Conservation (phyloP, 352 stramenopile species). For the Pythium utonaiense region DNA sequence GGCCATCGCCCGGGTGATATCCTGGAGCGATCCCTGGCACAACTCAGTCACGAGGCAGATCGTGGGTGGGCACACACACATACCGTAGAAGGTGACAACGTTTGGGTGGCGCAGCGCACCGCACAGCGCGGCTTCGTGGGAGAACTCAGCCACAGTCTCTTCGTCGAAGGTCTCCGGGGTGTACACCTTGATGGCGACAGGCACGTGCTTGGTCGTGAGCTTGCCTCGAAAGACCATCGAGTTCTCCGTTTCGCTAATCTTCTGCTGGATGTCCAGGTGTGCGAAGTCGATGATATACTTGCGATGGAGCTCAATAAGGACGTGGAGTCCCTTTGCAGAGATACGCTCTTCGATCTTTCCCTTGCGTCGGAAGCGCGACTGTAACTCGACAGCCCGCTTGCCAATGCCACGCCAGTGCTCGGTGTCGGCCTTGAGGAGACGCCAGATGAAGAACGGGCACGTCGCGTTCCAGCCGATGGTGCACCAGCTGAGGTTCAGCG, state of each 20-base stretch:
- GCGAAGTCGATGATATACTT: conserved; percentile 84
- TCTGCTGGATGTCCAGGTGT: conserved; percentile 61
- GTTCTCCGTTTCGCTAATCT: conserved; percentile 76
- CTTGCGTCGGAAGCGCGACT: conserved; percentile 26
- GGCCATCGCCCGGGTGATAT: too few species aligned
- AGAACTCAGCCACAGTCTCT: conserved; percentile 80
- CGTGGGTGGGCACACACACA: conserved; percentile 79
- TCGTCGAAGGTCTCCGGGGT: conserved; percentile 79
- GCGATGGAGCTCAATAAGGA: conserved; percentile 76
- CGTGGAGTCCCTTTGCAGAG: conserved; percentile 41
- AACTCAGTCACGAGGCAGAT: conserved; percentile 88
- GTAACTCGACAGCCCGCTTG: conserved; percentile 22
- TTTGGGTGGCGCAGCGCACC: conserved; percentile 83
- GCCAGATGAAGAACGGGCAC: conserved; percentile 33
- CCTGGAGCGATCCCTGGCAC: too few species aligned
- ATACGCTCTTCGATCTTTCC: conserved; percentile 33
- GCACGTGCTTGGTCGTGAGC: conserved; percentile 42
- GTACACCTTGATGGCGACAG: conserved; percentile 86
- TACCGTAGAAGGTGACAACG: conserved; percentile 74
- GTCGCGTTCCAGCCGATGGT: conserved; percentile 27
- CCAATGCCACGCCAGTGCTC: conserved; percentile 30
- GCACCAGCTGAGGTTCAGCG: conserved; percentile 24
- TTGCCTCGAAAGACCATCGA: conserved; percentile 80
- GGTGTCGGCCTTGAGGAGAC: conserved; percentile 28
- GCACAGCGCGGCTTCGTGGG: conserved; percentile 74